A percentile compares a stretch with the other conserved stretches of the same genome.
phyloP scores from a whole-genome alignment of 2,329 filamentous ascomycete species.

The Diplodia mutila region DNA sequence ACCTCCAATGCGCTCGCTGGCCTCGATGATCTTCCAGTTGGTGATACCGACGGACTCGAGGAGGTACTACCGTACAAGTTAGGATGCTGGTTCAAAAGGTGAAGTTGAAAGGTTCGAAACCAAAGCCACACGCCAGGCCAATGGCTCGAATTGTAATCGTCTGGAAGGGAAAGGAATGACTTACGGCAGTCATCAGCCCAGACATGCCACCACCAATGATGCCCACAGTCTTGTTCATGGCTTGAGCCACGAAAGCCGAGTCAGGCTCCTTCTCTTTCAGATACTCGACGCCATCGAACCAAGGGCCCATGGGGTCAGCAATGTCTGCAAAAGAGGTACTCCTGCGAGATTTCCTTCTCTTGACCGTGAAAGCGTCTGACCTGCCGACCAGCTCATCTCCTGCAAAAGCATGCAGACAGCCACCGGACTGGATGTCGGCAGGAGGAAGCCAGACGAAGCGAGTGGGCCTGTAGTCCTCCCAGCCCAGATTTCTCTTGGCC shows the following conservation, averaged over 20 bases:
- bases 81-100: background rate
- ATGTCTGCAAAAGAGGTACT: slow-evolving; percentile 51
- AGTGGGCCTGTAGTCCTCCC: slow-evolving; percentile 39
- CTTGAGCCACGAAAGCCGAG: slow-evolving; percentile 55
- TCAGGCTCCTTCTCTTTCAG: slow-evolving; percentile 59
- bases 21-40: slow-evolving; percentile 66
- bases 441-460: slow-evolving; percentile 56
- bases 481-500: slow-evolving; percentile 31
- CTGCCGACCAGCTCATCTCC: slow-evolving; percentile 46
- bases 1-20: slow-evolving; percentile 63
- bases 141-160: too few species aligned
- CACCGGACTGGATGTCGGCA: slow-evolving; percentile 41
- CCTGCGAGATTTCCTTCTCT: slow-evolving; percentile 40
- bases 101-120: too few species aligned
- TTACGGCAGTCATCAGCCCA: slow-evolving; percentile 63
- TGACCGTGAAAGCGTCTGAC: slow-evolving; percentile 46
- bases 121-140: too few species aligned
- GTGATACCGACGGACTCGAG: slow-evolving; percentile 60
- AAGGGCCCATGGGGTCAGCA: slow-evolving; percentile 61
- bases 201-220: slow-evolving; percentile 70
- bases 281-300: slow-evolving; percentile 68
- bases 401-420: slow-evolving; percentile 53
- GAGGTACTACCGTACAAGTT: slow-evolving; percentile 34
- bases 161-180: background rate
- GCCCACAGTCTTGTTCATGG: slow-evolving; percentile 63